phyloP scores from a whole-genome alignment of 2,329 filamentous ascomycete species.

The Talaromyces sp. region DNA sequence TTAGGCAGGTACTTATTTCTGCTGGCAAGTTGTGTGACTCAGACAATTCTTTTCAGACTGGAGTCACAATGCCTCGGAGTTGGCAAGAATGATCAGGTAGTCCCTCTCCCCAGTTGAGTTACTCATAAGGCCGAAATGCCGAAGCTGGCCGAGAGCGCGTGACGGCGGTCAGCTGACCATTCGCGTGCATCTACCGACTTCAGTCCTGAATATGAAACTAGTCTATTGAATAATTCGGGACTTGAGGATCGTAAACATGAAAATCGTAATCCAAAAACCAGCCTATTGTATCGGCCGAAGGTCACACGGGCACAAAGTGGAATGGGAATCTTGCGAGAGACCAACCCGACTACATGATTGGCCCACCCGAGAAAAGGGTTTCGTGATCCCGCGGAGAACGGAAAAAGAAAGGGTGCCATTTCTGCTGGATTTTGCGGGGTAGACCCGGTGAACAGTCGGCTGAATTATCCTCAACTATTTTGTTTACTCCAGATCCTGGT shows the following conservation, averaged over 20 bases:
- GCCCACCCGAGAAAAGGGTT: not conserved
- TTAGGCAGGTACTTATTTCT: not conserved
- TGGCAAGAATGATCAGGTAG: constrained; percentile 7
- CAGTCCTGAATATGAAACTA: not conserved
- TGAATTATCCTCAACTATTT: not conserved
- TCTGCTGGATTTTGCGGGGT: not conserved
- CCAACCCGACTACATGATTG: not conserved
- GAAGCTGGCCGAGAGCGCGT: constrained; percentile 13
- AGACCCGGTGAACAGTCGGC: not conserved
- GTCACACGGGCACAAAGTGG: not conserved
- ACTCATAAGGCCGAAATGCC: constrained; percentile 1
- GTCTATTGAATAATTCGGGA: not conserved
- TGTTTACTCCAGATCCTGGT: not conserved
- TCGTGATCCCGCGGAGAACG: constrained; percentile 1
- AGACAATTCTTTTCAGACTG: not conserved
- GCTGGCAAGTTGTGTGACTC: not conserved
- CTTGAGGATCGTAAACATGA: not conserved
- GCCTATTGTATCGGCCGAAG: not conserved
- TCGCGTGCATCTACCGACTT: not conserved
- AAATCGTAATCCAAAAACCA: not conserved
- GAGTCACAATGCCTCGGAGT: not conserved
- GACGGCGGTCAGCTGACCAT: constrained; percentile 8
- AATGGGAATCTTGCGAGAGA: not conserved
- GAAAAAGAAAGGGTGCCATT: not conserved
- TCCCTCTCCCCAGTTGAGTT: not conserved